Conservation (phyloP, 805 yeast genomes). For the Kazachstania kunashirensis region DNA sequence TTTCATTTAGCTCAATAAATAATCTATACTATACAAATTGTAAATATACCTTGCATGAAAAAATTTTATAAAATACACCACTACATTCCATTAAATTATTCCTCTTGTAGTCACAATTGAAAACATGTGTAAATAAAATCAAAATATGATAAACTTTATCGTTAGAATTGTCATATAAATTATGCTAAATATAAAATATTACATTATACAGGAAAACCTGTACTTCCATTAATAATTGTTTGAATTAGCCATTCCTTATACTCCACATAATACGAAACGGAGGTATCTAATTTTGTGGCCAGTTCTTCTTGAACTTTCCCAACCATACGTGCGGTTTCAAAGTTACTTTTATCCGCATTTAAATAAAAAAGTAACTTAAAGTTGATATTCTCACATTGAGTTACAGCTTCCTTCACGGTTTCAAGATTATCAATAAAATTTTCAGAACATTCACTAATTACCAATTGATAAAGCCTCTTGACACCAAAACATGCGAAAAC, state of each 20-base stretch:
- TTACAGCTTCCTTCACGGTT: neutral
- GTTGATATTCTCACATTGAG: neutral
- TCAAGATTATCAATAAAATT: neutral
- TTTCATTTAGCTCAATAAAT: constrained; percentile 1
- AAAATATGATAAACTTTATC: no score
- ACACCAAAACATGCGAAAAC: constrained; percentile 20
- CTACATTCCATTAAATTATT: no score
- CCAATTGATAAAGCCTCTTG: constrained; percentile 7
- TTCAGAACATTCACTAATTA: constrained; percentile 1
- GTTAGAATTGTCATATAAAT: no score
- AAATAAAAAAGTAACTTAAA: constrained; percentile 14
- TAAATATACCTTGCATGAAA: neutral
- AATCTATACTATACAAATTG: neutral
- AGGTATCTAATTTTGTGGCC: neutral
- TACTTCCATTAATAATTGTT: constrained; percentile 22
- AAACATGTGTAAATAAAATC: no score
- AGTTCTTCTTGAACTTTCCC: constrained; percentile 6
- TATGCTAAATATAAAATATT: no score
- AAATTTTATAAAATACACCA: no score
- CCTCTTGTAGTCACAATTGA: no score
- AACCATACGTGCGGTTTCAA: constrained; percentile 4
- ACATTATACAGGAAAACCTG: no score
- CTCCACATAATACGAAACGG: constrained; percentile 13
- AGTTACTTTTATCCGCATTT: constrained; percentile 7
- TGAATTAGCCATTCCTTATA: constrained; percentile 29